Conservation (phyloP, 768 basidiomycete genomes). For the Lentinula boryana region DNA sequence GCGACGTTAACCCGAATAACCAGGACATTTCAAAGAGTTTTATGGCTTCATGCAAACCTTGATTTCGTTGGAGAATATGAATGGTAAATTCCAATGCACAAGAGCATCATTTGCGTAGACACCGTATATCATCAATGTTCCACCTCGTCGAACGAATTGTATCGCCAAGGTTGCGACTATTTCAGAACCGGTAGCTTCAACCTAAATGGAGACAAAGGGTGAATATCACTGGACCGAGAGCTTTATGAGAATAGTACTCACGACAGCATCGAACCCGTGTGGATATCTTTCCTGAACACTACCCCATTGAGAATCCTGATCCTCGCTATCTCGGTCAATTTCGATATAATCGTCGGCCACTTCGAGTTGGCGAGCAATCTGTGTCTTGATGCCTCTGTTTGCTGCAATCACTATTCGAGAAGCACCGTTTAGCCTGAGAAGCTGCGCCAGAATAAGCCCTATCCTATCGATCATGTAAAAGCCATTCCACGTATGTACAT, state of each 20-base stretch:
- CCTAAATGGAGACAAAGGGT: slow-evolving; percentile 15
- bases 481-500: background rate
- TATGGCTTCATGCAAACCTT: slow-evolving; percentile 23
- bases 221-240: background rate
- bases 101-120: slow-evolving; percentile 68
- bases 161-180: slow-evolving; percentile 66
- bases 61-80: slow-evolving; percentile 69
- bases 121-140: slow-evolving; percentile 69
- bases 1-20: background rate
- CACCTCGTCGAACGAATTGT: slow-evolving; percentile 68
- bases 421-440: slow-evolving; percentile 85
- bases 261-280: slow-evolving; percentile 86
- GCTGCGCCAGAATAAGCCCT: slow-evolving; percentile 83
- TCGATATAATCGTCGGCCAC: slow-evolving; percentile 85
- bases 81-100: slow-evolving; percentile 64
- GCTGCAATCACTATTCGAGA: slow-evolving; percentile 76
- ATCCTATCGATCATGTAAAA: background rate
- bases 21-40: background rate
- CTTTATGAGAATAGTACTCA: slow-evolving; percentile 9
- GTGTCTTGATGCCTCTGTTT: slow-evolving; percentile 88
- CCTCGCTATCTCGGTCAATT: slow-evolving; percentile 53
- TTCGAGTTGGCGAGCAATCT: slow-evolving; percentile 73
- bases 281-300: slow-evolving; percentile 76
- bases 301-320: slow-evolving; percentile 75
- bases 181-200: slow-evolving; percentile 72